phyloP scores from a whole-genome alignment of 2,329 filamentous ascomycete genomes.

The Ophiostoma perfectum region DNA sequence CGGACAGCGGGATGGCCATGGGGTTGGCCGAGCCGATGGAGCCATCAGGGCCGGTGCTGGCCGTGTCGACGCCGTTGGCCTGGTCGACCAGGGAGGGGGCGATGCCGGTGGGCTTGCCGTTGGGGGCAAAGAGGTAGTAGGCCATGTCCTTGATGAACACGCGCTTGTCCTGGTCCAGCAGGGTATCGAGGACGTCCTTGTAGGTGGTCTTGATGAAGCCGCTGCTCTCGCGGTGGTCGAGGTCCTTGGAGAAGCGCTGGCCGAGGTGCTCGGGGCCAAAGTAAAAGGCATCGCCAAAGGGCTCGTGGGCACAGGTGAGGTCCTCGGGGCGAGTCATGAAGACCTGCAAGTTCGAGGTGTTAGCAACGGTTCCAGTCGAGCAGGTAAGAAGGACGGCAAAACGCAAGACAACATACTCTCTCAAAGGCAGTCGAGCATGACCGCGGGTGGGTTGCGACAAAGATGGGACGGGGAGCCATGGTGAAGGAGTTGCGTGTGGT shows the following conservation, averaged over 20 bases:
- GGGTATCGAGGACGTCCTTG: slow-evolving; percentile 68
- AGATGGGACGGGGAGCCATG: slow-evolving; percentile 54
- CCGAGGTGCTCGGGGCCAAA: slow-evolving; percentile 86
- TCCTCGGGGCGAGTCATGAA: slow-evolving; percentile 90
- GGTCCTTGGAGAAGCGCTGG: slow-evolving; percentile 68
- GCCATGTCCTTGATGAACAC: slow-evolving; percentile 98
- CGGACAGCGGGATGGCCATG: slow-evolving; percentile 69
- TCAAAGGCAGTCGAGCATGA: slow-evolving; percentile 97
- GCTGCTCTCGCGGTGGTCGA: slow-evolving; percentile 48
- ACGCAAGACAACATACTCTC: slow-evolving; percentile 52
- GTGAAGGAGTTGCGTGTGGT: not conserved
- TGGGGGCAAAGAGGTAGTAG: slow-evolving; percentile 79
- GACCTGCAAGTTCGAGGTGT: slow-evolving; percentile 50
- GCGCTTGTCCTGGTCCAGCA: slow-evolving; percentile 64
- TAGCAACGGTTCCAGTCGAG: not conserved
- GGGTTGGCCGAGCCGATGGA: slow-evolving; percentile 58
- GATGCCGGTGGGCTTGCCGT: slow-evolving; percentile 60
- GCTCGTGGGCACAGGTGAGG: slow-evolving; percentile 84
- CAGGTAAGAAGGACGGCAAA: not conserved
- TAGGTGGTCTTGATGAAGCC: slow-evolving; percentile 68
- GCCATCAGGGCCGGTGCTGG: slow-evolving; percentile 39
- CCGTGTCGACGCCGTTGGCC: slow-evolving; percentile 30
- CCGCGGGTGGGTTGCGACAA: slow-evolving; percentile 87
- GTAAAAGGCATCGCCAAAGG: slow-evolving; percentile 95
- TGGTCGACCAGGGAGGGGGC: slow-evolving; percentile 67